Conservation (phyloP, 148 eudicot species). For the Camellia lanceoleosa region DNA sequence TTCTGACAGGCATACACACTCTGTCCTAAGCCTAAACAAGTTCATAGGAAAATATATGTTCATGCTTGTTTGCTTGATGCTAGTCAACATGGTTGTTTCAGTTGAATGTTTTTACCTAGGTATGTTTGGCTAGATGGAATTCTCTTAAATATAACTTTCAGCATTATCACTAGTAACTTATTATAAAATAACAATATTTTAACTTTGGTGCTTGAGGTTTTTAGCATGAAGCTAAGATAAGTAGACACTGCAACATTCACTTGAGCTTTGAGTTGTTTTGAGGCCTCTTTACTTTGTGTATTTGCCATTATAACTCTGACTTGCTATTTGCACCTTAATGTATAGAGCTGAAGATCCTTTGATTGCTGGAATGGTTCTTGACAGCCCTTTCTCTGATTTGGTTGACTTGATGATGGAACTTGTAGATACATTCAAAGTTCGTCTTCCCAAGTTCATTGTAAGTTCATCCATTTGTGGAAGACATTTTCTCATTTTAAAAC, state of each 20-base stretch:
- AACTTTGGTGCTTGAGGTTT: conserved; percentile 1
- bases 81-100: neutral
- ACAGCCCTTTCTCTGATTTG: conserved; percentile 95
- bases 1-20: too few relatives aligned
- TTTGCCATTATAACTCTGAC: conserved; percentile 1
- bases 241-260: neutral
- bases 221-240: neutral
- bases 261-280: neutral
- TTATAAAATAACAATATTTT: neutral
- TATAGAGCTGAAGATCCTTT: conserved; percentile 99
- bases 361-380: conserved; percentile 98
- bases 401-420: conserved; percentile 99
- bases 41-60: neutral
- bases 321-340: conserved; percentile 66
- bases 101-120: conserved; percentile 7
- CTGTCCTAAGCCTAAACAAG: neutral
- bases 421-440: conserved; percentile 91
- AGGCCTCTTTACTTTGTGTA: neutral
- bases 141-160: neutral
- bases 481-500: neutral
- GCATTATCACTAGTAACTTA: too few relatives aligned
- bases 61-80: neutral
- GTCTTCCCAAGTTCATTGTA: conserved; percentile 93
- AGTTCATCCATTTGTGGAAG: conserved; percentile 24
- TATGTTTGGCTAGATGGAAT: neutral